These are phyloP conservation scores for Ogataea pilisensis DNA, from an alignment of 805 yeast genomes.

Conservation along the genomic window DNA sequence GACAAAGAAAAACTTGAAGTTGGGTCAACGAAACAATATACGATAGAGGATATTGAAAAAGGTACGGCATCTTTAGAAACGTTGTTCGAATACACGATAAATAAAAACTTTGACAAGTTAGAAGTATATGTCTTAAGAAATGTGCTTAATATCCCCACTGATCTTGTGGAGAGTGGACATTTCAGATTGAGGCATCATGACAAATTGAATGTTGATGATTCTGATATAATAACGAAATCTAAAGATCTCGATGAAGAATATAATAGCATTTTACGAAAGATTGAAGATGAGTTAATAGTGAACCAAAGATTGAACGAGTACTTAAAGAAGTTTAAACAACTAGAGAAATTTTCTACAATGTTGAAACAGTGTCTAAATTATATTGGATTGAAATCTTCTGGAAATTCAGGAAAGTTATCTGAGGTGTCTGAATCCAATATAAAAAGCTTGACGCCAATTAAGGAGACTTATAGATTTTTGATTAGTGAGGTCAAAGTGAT, in stretches of 20 bases:
- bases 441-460: slow-evolving; percentile 22
- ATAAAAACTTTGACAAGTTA: slow-evolving; percentile 78
- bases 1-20: slow-evolving; percentile 1
- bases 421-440: not conserved
- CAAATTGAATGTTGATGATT: slow-evolving; percentile 32
- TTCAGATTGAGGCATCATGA: slow-evolving; percentile 67
- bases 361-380: slow-evolving; percentile 10
- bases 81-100: slow-evolving; percentile 68
- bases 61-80: slow-evolving; percentile 83
- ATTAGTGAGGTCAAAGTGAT: slow-evolving; percentile 20
- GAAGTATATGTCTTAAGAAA: slow-evolving; percentile 80
- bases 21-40: slow-evolving; percentile 8
- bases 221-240: slow-evolving; percentile 15
- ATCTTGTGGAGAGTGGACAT: slow-evolving; percentile 61
- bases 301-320: slow-evolving; percentile 39
- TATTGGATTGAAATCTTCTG: slow-evolving; percentile 9
- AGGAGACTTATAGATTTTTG: slow-evolving; percentile 26
- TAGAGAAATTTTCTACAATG: slow-evolving; percentile 29
- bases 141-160: slow-evolving; percentile 65
- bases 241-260: slow-evolving; percentile 21
- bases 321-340: slow-evolving; percentile 34
- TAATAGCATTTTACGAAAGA: slow-evolving; percentile 31
- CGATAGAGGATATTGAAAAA: slow-evolving; percentile 50
- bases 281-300: slow-evolving; percentile 41
- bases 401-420: not conserved